A percentile compares a stretch with the other conserved stretches of the same genome.
Conservation (phyloP, 2,329 filamentous ascomycete genomes). For the Fusarium sp. region DNA sequence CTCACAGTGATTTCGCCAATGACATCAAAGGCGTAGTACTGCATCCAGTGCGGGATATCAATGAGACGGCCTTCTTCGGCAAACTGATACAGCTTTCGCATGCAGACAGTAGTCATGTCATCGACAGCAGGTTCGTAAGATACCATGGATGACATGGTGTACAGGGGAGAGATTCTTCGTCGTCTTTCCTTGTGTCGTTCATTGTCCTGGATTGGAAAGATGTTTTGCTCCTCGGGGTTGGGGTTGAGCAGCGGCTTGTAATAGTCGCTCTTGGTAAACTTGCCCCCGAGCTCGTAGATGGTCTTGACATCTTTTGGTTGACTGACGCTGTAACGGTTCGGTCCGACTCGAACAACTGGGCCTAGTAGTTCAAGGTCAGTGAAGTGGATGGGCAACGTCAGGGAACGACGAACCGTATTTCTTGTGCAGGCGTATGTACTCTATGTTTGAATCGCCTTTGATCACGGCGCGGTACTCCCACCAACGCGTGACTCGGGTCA, state of each 20-base stretch:
- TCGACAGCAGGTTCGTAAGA: conserved; percentile 5
- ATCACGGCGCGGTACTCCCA: conserved; percentile 5
- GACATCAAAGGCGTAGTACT: conserved; percentile 8
- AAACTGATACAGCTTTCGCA: conserved; percentile 4
- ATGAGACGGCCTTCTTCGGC: conserved; percentile 7
- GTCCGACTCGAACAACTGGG: conserved; percentile 8
- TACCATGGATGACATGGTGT: conserved; percentile 8
- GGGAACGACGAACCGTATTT: conserved; percentile 5
- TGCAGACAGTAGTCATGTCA: conserved; percentile 3
- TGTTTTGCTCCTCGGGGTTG: conserved; percentile 9
- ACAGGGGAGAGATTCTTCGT: conserved; percentile 4
- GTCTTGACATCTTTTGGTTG: conserved; percentile 8
- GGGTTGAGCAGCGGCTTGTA: conserved; percentile 9
- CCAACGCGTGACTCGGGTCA: conserved; percentile 2
- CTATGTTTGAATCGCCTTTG: conserved; percentile 3
- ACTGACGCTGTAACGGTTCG: conserved; percentile 10
- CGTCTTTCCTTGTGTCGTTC: conserved; percentile 3
- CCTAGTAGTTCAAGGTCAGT: conserved; percentile 3
- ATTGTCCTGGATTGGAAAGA: conserved; percentile 5
- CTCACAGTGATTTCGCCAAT: conserved; percentile 8
- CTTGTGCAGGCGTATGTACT: conserved; percentile 9
- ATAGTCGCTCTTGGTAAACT: conserved; percentile 10
- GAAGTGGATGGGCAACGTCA: background rate
- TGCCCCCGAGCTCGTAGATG: conserved; percentile 7
- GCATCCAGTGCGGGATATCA: conserved; percentile 12